Conservation (phyloP, 2,329 filamentous ascomycete genomes). For the Ophiobolus disseminans region DNA sequence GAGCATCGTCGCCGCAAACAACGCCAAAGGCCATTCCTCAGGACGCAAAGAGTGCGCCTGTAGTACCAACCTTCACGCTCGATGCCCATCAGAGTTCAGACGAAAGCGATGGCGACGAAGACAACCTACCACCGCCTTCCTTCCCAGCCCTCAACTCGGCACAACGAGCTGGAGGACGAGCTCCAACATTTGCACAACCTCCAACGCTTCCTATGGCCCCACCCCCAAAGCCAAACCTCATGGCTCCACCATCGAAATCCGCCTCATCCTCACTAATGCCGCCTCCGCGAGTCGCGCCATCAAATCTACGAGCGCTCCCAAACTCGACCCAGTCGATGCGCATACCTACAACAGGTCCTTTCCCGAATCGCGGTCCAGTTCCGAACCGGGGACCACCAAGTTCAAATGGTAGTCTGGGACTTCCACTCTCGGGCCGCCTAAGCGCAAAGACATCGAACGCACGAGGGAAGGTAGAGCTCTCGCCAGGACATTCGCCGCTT, state of each 20-base stretch:
- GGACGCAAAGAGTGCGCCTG: conserved; percentile 18
- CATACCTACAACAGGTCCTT: conserved; percentile 56
- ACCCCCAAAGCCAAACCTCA: conserved; percentile 29
- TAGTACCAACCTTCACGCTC: conserved; percentile 48
- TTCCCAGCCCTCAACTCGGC: conserved; percentile 57
- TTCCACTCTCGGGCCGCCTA: conserved; percentile 36
- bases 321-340: conserved; percentile 44
- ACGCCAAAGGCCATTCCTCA: conserved; percentile 42
- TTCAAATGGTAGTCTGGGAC: conserved; percentile 51
- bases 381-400: conserved; percentile 50
- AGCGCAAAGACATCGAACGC: conserved; percentile 50
- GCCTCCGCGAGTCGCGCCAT: conserved; percentile 46
- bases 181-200: conserved; percentile 17
- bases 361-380: conserved; percentile 55
- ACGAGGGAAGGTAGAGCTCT: conserved; percentile 74
- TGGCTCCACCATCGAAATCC: conserved; percentile 47
- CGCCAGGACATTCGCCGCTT: conserved; percentile 91
- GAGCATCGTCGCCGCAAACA: conserved; percentile 35
- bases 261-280: conserved; percentile 41
- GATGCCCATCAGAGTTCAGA: conserved; percentile 43
- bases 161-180: conserved; percentile 50
- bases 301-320: conserved; percentile 45
- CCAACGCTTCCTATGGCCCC: conserved; percentile 25
- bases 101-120: conserved; percentile 40
- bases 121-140: conserved; percentile 49